Conservation (phyloP, 2,329 filamentous ascomycete genomes). For the Aspergillus sp. region DNA sequence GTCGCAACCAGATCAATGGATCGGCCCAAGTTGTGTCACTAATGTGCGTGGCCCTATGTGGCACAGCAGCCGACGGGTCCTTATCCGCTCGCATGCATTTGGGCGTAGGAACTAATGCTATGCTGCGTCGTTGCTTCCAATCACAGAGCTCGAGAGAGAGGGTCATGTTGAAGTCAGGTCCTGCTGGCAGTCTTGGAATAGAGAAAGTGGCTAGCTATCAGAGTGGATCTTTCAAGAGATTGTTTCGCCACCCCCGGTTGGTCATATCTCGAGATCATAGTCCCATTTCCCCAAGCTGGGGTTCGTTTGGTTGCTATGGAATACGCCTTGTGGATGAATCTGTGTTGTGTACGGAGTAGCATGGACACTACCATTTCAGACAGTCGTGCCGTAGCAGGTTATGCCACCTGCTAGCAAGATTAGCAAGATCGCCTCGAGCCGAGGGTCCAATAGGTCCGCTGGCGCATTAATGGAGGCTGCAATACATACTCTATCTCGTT, state of each 20-base stretch:
- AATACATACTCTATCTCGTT: slow-evolving; percentile 2
- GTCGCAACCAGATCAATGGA: slow-evolving; percentile 11
- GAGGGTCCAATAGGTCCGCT: neutral
- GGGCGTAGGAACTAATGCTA: slow-evolving; percentile 22
- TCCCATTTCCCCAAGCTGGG: neutral
- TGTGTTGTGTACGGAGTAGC: neutral
- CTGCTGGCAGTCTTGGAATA: slow-evolving; percentile 1
- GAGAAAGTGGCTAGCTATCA: neutral
- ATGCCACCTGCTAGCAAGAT: neutral
- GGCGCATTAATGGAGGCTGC: neutral
- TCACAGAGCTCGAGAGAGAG: neutral
- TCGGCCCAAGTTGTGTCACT: slow-evolving; percentile 16
- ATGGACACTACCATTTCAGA: neutral
- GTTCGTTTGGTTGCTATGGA: neutral
- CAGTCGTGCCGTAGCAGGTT: neutral
- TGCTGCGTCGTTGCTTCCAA: slow-evolving; percentile 14
- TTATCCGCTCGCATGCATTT: slow-evolving; percentile 21
- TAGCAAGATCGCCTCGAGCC: neutral
- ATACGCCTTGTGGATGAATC: neutral
- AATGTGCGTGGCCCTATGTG: slow-evolving; percentile 22
- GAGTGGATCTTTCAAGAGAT: neutral
- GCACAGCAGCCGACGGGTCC: slow-evolving; percentile 15
- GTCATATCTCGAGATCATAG: neutral
- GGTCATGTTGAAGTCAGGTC: neutral
- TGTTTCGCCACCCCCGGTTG: neutral